Base-by-base conservation (phyloP, 768 basidiomycete species). In the Terana coerulea region DNA sequence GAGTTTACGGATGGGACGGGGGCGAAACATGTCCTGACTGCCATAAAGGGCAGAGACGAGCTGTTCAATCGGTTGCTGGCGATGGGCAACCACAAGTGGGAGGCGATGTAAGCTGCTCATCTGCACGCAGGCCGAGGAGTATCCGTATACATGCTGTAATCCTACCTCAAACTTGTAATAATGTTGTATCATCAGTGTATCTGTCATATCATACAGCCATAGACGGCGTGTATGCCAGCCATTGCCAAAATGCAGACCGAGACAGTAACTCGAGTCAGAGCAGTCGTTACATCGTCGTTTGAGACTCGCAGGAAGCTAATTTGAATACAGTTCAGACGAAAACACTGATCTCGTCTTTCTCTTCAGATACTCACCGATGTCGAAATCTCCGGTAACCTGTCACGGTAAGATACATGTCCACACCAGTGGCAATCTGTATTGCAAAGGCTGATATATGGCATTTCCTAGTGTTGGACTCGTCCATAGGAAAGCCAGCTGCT, bases 301-400 rank as follows among this genome's bases (percentile, higher is more conserved):
- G n/a, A n/a, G n/a, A n/a, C n/a, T n/a, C n/a, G n/a, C n/a, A n/a
- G n/a, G n/a, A n/a, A n/a, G n/a, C n/a, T n/a, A n/a, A n/a, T n/a
- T n/a, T n/a, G n/a, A n/a, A n/a, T n/a, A n/a, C n/a, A n/a, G n/a
- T n/a, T n/a, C n/a, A n/a, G n/a, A n/a, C n/a, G n/a, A n/a, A n/a
- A n/a, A n/a, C n/a, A n/a, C n/a, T n/a, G n/a, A n/a, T n/a, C n/a
- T n/a, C n/a, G n/a, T n/a, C n/a, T n/a, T n/a, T n/a, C n/a, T n/a
- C n/a, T n/a, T n/a, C n/a, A n/a, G n/a, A n/a, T n/a, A n/a, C n/a
- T 22, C 43, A 44, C 11, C 43, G 22, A 30, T 29, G 25, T 30
- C 75, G 36, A 84, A 79, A 62, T 91, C 93, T 4, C 89, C 91
- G 1, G 89, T 97, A 55, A 97, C 94, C 31, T 95, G 94, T 66